phyloP scores from a whole-genome alignment of 2,329 filamentous ascomycete species.

The Torrubiella hemipterigena region DNA sequence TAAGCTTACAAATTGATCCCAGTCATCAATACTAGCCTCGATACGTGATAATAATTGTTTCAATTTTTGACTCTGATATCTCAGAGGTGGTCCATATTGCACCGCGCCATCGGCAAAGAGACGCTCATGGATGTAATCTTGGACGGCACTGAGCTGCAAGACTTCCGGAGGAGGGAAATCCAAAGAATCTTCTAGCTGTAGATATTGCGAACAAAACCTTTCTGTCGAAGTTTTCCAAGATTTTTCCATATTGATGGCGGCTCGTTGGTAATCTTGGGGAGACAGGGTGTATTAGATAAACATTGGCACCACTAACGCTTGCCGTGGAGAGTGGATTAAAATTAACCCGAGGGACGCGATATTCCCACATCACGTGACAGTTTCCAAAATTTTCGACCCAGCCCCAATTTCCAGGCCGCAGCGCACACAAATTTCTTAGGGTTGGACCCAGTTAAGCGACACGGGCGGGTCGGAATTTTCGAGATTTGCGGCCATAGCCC shows the following conservation, averaged over 20 bases:
- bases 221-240: conserved; percentile 13
- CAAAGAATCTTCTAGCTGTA: conserved; percentile 58
- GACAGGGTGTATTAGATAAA: background rate
- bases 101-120: conserved; percentile 52
- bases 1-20: conserved; percentile 74
- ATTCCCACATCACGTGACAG: background rate
- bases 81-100: conserved; percentile 47
- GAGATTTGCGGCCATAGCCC: conserved; percentile 12
- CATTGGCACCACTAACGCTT: background rate
- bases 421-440: conserved; percentile 21
- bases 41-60: conserved; percentile 61
- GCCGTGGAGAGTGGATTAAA: no score
- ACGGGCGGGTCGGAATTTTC: conserved; percentile 22
- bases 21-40: conserved; percentile 65
- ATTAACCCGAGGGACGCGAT: no score
- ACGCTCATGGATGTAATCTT: conserved; percentile 51
- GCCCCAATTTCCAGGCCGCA: conserved; percentile 6
- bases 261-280: conserved; percentile 1
- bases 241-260: background rate
- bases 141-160: conserved; percentile 49
- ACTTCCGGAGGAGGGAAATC: conserved; percentile 48
- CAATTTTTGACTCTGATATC: conserved; percentile 60
- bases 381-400: conserved; percentile 1
- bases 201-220: conserved; percentile 62
- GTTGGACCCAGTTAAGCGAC: conserved; percentile 34